Percentiles rank a stretch among this genome's conserved stretches.
Conservation (phyloP, 2,329 filamentous ascomycete genomes). For the Sclerotinia spermophila region DNA sequence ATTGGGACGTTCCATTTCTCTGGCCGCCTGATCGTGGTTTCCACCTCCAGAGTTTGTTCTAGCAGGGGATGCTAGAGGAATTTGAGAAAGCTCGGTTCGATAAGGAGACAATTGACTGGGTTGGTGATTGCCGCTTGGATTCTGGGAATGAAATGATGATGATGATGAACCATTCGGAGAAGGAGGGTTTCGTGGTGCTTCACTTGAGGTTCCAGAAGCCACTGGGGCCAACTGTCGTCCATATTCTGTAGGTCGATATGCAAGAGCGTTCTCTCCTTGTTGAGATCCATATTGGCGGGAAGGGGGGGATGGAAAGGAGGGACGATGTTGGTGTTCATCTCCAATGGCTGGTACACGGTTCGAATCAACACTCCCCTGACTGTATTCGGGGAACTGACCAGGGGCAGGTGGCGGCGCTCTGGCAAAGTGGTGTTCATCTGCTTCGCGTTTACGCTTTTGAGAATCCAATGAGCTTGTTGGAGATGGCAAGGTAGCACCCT, state of each 20-base stretch:
- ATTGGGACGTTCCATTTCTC: conserved; percentile 25
- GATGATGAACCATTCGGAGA: conserved; percentile 37
- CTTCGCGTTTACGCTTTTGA: conserved; percentile 33
- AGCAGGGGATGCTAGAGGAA: conserved; percentile 35
- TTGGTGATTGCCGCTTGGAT: conserved; percentile 24
- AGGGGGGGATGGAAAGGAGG: conserved; percentile 40
- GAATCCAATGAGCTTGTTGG: conserved; percentile 34
- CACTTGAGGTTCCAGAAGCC: no score
- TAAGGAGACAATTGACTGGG: conserved; percentile 21
- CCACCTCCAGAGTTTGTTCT: conserved; percentile 33
- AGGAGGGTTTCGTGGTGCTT: conserved; percentile 20
- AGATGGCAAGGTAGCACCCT: conserved; percentile 27
- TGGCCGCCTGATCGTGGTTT: neutral
- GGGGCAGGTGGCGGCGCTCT: conserved; percentile 37
- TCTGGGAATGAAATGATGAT: conserved; percentile 31
- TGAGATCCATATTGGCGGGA: conserved; percentile 27
- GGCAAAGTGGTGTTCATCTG: conserved; percentile 37
- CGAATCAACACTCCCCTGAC: conserved; percentile 26
- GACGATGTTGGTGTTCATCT: conserved; percentile 24
- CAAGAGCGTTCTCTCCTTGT: conserved; percentile 18
- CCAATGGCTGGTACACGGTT: neutral
- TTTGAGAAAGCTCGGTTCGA: conserved; percentile 28
- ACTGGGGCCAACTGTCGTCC: conserved; percentile 17
- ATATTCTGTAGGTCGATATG: conserved; percentile 29
- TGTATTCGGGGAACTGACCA: conserved; percentile 28